Conservation (phyloP, 257 asterid genomes). For the Solanum bulbocastanum region DNA sequence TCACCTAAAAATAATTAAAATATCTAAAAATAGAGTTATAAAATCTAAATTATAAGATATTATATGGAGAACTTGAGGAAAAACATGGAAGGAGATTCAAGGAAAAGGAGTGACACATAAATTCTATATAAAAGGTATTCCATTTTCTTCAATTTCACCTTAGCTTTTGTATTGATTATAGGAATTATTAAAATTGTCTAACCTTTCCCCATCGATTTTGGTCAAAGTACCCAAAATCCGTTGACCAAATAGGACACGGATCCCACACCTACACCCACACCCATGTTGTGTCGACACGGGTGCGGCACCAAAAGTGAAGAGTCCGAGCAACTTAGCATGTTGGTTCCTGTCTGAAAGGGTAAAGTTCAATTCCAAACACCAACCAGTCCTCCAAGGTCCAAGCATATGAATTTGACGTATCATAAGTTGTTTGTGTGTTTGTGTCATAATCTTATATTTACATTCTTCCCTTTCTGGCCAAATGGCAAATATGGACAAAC, state of each 20-base stretch:
- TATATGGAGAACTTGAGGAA: neutral
- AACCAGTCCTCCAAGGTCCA: neutral
- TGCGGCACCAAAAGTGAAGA: neutral
- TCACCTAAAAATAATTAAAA: neutral
- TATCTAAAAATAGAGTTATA: neutral
- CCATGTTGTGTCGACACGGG: neutral
- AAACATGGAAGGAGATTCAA: neutral
- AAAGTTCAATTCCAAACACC: neutral
- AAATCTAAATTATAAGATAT: neutral
- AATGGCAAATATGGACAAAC: neutral
- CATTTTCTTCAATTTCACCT: neutral
- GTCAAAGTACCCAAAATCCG: neutral
- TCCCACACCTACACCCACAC: neutral
- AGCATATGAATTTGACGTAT: neutral
- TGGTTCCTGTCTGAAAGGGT: neutral
- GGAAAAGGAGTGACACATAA: neutral
- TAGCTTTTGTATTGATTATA: neutral
- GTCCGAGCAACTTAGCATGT: neutral
- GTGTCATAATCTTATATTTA: neutral
- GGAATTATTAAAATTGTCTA: neutral
- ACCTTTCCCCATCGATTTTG: neutral
- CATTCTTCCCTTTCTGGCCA: neutral
- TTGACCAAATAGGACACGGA: neutral
- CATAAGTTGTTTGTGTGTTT: neutral
- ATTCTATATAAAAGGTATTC: neutral